Evolutionary conservation across 2,329 filamentous ascomycete species (phyloP).

Genomic region (Sclerotinia minor): DNA sequence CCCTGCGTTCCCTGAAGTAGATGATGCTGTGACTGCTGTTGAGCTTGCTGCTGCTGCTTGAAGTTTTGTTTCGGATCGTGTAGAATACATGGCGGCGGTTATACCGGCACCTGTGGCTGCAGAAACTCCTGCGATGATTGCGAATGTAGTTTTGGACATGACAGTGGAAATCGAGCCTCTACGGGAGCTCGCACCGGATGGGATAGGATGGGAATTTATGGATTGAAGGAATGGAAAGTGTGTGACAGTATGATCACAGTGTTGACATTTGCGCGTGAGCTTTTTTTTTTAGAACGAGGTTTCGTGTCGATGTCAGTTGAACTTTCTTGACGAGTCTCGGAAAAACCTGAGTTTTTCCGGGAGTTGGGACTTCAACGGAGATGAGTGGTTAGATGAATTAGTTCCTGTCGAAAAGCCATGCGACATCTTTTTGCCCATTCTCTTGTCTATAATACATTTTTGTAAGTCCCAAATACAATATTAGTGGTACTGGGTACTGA

Average conservation of each 20-base stretch:
- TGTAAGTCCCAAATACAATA: neutral
- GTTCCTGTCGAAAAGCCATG: neutral
- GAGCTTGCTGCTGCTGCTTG: constrained; percentile 39
- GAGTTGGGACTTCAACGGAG: neutral
- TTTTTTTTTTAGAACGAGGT: constrained; percentile 19
- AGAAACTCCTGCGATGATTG: constrained; percentile 72
- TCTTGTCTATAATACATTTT: neutral
- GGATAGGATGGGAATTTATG: constrained; percentile 20
- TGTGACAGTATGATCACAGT: constrained; percentile 23
- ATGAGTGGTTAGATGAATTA: neutral
- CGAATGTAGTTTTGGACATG: constrained; percentile 79
- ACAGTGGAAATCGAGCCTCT: constrained; percentile 15
- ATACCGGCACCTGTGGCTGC: constrained; percentile 75
- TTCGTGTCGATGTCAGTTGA: constrained; percentile 22
- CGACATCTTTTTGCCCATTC: neutral
- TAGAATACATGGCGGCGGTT: constrained; percentile 66
- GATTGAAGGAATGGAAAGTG: neutral
- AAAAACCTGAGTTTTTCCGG: constrained; percentile 15
- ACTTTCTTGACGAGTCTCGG: constrained; percentile 18
- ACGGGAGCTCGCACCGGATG: constrained; percentile 20
- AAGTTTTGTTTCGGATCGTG: constrained; percentile 52
- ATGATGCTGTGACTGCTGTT: constrained; percentile 32
- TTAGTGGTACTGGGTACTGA: neutral
- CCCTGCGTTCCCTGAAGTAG: constrained; percentile 35
- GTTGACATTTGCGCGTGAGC: constrained; percentile 24